phyloP scores from a whole-genome alignment of 2,329 filamentous ascomycete genomes.

The Beauveria pseudobassiana region DNA sequence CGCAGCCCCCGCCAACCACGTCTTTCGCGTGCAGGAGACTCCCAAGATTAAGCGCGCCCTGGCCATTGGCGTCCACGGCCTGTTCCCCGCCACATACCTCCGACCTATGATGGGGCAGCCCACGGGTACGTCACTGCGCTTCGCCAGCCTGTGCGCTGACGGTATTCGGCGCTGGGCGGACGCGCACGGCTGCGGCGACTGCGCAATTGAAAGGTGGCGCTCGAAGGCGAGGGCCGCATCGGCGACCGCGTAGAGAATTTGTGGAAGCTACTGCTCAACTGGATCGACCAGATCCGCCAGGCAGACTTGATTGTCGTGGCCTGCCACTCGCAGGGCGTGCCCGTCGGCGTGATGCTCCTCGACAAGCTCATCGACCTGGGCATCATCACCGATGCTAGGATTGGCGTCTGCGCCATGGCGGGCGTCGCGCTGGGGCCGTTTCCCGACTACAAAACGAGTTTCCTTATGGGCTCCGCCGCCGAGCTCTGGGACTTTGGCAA shows the following conservation, averaged over 20 bases:
- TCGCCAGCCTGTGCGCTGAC: constrained; percentile 78
- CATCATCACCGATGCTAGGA: constrained; percentile 65
- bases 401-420: constrained; percentile 84
- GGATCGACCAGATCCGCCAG: constrained; percentile 80
- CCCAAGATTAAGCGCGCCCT: constrained; percentile 77
- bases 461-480: constrained; percentile 83
- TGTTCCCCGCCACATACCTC: constrained; percentile 81
- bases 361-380: constrained; percentile 89
- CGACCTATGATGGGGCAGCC: constrained; percentile 91
- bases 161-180: constrained; percentile 80
- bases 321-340: constrained; percentile 92
- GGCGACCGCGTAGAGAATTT: constrained; percentile 81
- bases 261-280: constrained; percentile 91
- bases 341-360: constrained; percentile 84
- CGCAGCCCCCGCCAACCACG: constrained; percentile 57
- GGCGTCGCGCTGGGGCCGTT: constrained; percentile 93
- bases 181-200: constrained; percentile 61
- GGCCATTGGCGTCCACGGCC: constrained; percentile 89
- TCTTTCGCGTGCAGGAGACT: constrained; percentile 61
- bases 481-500: constrained; percentile 93
- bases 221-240: constrained; percentile 93
- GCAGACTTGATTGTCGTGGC: constrained; percentile 90
- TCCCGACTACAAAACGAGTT: constrained; percentile 79
- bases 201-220: constrained; percentile 87
- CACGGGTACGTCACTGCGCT: constrained; percentile 89